Percentiles rank a stretch among this genome's conserved stretches.
phyloP scores from a whole-genome alignment of 106 monocot species.

The Alisma plantagoaquatica region DNA sequence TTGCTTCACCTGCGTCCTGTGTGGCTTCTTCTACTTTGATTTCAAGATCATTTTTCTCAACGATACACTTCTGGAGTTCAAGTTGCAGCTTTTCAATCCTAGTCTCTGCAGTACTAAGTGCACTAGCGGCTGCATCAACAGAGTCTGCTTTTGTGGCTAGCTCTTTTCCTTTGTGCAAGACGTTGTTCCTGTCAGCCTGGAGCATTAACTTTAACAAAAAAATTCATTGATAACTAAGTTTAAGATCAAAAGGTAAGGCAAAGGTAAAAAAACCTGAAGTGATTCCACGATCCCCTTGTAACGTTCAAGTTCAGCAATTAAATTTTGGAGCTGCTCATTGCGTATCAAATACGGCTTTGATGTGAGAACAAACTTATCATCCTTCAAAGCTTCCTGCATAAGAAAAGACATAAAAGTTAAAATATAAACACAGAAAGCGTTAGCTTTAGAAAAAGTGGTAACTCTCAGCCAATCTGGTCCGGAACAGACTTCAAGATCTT shows the following conservation, averaged over 20 bases:
- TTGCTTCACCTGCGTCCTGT: slow-evolving; percentile 79
- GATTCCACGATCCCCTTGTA: slow-evolving; percentile 62
- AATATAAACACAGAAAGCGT: too few relatives aligned
- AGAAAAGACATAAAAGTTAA: too few relatives aligned
- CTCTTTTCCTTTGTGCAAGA: slow-evolving; percentile 59
- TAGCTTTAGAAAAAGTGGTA: too few relatives aligned
- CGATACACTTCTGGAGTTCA: slow-evolving; percentile 54
- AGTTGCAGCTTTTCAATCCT: slow-evolving; percentile 57
- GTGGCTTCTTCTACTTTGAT: slow-evolving; percentile 67
- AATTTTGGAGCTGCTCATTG: slow-evolving; percentile 53
- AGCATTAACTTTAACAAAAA: slow-evolving; percentile 1
- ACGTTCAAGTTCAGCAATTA: slow-evolving; percentile 60
- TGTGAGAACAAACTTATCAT: slow-evolving; percentile 59
- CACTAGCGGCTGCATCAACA: slow-evolving; percentile 36
- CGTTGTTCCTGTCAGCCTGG: slow-evolving; percentile 60
- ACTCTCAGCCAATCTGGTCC: not conserved
- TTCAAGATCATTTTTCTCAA: slow-evolving; percentile 77
- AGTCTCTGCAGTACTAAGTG: slow-evolving; percentile 38
- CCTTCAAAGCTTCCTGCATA: slow-evolving; percentile 65
- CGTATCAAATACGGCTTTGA: slow-evolving; percentile 59
- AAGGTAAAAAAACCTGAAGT: slow-evolving; percentile 45
- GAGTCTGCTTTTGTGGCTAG: slow-evolving; percentile 58
- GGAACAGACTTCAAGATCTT: slow-evolving; percentile 58
- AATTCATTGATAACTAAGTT: not conserved
- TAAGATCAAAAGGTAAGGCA: not conserved